Conservation (phyloP, 176 grass and related monocot species). For the Oryza meyeriana region DNA sequence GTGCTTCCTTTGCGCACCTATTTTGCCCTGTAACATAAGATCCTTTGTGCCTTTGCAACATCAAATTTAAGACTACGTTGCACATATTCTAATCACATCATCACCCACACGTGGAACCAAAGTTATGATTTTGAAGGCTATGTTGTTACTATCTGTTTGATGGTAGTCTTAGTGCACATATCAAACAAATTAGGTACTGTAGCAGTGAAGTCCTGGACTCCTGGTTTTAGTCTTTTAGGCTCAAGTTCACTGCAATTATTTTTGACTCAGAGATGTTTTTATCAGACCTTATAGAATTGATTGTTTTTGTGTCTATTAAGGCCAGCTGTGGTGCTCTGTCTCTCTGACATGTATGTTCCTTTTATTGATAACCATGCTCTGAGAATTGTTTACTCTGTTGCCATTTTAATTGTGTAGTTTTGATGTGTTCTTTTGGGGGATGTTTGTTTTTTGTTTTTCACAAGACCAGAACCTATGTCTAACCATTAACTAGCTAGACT, state of each 20-base stretch:
- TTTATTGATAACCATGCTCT: not conserved
- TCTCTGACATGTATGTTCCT: not conserved
- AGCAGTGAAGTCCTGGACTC: not conserved
- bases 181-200: not conserved
- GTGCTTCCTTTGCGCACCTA: not conserved
- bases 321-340: not conserved
- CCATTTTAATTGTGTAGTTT: not conserved
- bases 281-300: not conserved
- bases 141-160: not conserved
- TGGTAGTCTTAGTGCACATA: not conserved
- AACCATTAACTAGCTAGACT: not conserved
- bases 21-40: not conserved
- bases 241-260: not conserved
- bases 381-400: not conserved
- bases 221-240: not conserved
- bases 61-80: not conserved
- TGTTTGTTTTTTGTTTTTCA: not conserved
- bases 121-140: not conserved
- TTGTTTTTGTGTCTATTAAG: not conserved
- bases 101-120: not conserved
- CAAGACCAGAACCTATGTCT: not conserved
- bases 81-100: not conserved
- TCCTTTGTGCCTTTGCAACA: not conserved
- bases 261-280: not conserved
- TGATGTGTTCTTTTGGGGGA: not conserved